Conservation (phyloP, 169 alveolate species). For the Amoebophrya sp. region DNA sequence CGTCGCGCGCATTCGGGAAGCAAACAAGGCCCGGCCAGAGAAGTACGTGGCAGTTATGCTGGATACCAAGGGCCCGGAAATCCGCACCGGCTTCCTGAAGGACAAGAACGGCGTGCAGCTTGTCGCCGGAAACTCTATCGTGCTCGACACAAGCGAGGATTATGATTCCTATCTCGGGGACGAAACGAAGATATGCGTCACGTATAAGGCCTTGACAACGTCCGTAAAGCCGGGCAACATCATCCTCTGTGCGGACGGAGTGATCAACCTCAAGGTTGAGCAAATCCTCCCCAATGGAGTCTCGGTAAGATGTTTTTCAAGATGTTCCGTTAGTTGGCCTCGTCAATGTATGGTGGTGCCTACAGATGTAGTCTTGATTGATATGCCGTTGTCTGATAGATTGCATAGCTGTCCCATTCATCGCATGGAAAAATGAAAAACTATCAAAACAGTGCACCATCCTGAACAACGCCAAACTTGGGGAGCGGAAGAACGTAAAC, state of each 20-base stretch:
- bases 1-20: conserved; percentile 79
- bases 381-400: no score
- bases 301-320: not conserved
- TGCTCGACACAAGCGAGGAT: not conserved
- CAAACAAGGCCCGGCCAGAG: conserved; percentile 81
- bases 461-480: conserved; percentile 81
- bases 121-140: not conserved
- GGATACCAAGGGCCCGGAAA: conserved; percentile 99
- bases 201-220: conserved; percentile 82
- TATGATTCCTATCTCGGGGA: conserved; percentile 76
- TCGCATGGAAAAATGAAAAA: conserved; percentile 52
- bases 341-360: conserved; percentile 34
- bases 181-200: conserved; percentile 79
- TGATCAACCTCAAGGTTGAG: conserved; percentile 80
- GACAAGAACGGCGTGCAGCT: not conserved
- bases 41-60: conserved; percentile 81
- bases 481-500: conserved; percentile 95
- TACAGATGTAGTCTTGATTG: no score
- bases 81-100: conserved; percentile 75
- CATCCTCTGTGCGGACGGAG: conserved; percentile 95
- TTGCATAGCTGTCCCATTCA: conserved; percentile 66
- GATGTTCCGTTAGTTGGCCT: not conserved
- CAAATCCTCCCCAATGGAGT: conserved; percentile 38
- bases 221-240: conserved; percentile 86
- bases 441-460: conserved; percentile 68